Base-by-base conservation (phyloP, 2,329 filamentous ascomycete genomes). In the Knufia petricola region DNA sequence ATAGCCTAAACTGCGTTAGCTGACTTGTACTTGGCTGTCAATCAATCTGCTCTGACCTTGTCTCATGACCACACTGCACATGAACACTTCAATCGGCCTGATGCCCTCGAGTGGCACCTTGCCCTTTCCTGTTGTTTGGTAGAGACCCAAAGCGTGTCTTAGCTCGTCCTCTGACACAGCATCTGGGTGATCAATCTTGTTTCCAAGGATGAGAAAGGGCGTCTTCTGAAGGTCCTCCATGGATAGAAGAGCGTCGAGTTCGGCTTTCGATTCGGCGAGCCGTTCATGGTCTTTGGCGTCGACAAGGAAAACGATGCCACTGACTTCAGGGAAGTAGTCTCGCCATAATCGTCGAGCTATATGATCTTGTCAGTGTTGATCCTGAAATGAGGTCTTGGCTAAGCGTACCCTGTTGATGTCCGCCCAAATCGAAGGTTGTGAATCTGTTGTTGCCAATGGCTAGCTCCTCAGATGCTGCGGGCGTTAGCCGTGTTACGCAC, bases 121-220 rank as follows among this genome's bases (percentile, higher is more conserved):
- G 69, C 88, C 88, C 79, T 95, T 95, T 62, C 89, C 89, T 53
- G 87, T 95, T 49, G 89, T 95, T 72, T 96, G 90, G 72, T 94
- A 96, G 63, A 98, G 72, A 55, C 92, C 92, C 51, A 98, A 76
- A 67, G 89, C 85, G 66, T 90, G 84, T 68, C 92, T 81, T 64
- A 96, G 78, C 73, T 95, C 87, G 62, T 96, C 90, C 77, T 98
- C 92, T 57, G 85, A 90, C 48, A 96, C 83, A 55, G 92, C 92
- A 60, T 94, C 85, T 47, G 89, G 89, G 74, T 96, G 89, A 69
- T 98, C 92, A 68, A 98, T 98, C 81, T 98, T 98, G 81, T 98
- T 98, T 61, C 92, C 92, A 55, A 98, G 80, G 60, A 98, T 81
- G 53, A 96, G 80, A 69, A 96, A 96, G 48, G 92, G 92, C 7